A percentile compares a stretch with the other conserved stretches of the same genome.
These are phyloP conservation scores for Dittrichia graveolens DNA, from an alignment of 129 eudicot species.

Conservation along the genomic window DNA sequence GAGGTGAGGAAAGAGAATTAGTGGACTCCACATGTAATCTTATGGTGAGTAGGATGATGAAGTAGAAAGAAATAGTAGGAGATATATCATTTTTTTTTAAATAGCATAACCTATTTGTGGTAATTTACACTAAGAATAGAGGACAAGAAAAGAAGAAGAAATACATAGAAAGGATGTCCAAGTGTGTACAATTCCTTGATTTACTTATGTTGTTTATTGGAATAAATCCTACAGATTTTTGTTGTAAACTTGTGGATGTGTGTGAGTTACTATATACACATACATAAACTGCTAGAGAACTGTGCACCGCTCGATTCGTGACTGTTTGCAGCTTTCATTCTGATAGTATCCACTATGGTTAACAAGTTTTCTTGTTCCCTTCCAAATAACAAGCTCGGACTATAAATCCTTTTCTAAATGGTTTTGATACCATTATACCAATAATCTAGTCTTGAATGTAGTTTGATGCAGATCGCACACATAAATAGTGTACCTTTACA, in stretches of 20 bases:
- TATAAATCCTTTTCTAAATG: neutral
- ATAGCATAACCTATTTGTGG: neutral
- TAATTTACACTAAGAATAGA: neutral
- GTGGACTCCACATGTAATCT: too few relatives aligned
- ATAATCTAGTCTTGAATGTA: neutral
- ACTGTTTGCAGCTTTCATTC: neutral
- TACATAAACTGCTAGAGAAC: neutral
- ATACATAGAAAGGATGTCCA: neutral
- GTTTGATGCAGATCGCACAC: neutral
- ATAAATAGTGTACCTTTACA: neutral
- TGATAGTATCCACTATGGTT: neutral
- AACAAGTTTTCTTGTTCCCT: neutral
- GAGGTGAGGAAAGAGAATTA: too few relatives aligned
- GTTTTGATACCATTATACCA: slow-evolving; percentile 16
- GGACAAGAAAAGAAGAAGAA: neutral
- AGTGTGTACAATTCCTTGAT: neutral
- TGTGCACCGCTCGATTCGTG: neutral
- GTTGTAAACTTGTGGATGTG: slow-evolving; percentile 1
- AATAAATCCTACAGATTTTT: neutral
- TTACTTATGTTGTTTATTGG: neutral
- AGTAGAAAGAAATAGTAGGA: too few relatives aligned
- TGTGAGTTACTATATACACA: neutral
- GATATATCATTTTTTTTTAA: too few relatives aligned
- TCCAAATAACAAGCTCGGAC: neutral
- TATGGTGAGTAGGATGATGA: too few relatives aligned